Evolutionary conservation across 345 rosid species (phyloP).

Genomic region (Aegle marmelos): DNA sequence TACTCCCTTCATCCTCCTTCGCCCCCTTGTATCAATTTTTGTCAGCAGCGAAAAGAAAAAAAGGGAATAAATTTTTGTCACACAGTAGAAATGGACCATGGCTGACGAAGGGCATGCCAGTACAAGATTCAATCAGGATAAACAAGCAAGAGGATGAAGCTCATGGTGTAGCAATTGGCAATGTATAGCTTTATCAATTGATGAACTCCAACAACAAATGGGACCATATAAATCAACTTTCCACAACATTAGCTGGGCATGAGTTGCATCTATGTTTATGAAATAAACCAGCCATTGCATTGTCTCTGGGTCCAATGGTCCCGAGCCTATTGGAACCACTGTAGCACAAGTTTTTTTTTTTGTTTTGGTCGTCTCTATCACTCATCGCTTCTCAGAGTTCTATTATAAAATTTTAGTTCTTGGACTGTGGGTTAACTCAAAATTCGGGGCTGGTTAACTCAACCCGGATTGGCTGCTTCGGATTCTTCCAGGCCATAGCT

Average conservation of each 20-base stretch:
- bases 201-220: conserved; percentile 11
- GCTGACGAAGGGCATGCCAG: background rate
- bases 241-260: conserved; percentile 30
- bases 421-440: background rate
- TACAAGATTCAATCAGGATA: background rate
- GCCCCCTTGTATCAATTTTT: background rate
- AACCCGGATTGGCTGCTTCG: background rate
- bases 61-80: background rate
- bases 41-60: no score
- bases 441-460: background rate
- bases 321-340: conserved; percentile 25
- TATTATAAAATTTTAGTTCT: background rate
- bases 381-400: background rate
- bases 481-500: background rate
- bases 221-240: conserved; percentile 13
- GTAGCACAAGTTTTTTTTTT: no score
- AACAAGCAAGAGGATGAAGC: no score
- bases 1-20: background rate
- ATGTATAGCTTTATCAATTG: conserved; percentile 7
- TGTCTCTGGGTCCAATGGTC: conserved; percentile 33
- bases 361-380: background rate
- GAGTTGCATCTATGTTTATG: conserved; percentile 22
- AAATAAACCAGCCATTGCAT: conserved; percentile 17
- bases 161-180: background rate
- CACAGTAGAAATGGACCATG: background rate